A percentile compares a stretch with the other conserved stretches of the same genome.
phyloP scores from a whole-genome alignment of 345 rosid genomes.

The Theobroma cacao region DNA sequence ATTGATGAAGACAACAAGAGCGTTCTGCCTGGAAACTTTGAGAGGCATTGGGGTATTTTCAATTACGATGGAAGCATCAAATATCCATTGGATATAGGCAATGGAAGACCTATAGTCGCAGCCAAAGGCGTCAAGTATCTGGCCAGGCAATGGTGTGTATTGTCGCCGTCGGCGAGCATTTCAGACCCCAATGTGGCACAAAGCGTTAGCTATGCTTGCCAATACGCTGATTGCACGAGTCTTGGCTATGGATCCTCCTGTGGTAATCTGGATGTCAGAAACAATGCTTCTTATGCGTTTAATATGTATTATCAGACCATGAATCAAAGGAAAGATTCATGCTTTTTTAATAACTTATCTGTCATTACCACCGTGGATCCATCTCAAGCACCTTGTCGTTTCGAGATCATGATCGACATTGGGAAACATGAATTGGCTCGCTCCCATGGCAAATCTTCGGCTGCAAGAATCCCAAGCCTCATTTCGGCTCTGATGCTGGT shows the following conservation, averaged over 20 bases:
- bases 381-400: constrained; percentile 49
- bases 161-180: constrained; percentile 43
- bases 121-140: constrained; percentile 68
- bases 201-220: constrained; percentile 48
- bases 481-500: constrained; percentile 10
- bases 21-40: constrained; percentile 28
- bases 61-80: constrained; percentile 68
- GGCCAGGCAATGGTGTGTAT: constrained; percentile 68
- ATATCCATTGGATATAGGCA: constrained; percentile 42
- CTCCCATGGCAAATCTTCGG: constrained; percentile 16
- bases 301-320: constrained; percentile 68
- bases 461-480: constrained; percentile 10
- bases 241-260: constrained; percentile 62
- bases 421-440: constrained; percentile 31
- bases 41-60: constrained; percentile 80
- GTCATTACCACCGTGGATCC: constrained; percentile 49
- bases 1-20: constrained; percentile 87
- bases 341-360: constrained; percentile 40
- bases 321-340: constrained; percentile 57
- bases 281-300: constrained; percentile 77
- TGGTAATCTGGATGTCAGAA: constrained; percentile 32
- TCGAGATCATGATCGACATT: constrained; percentile 57
- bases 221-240: constrained; percentile 66
- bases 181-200: constrained; percentile 30
- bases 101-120: constrained; percentile 38